A percentile compares a stretch with the other conserved stretches of the same genome.
phyloP scores from a whole-genome alignment of 768 basidiomycete genomes.

The Lyophyllum atratum region DNA sequence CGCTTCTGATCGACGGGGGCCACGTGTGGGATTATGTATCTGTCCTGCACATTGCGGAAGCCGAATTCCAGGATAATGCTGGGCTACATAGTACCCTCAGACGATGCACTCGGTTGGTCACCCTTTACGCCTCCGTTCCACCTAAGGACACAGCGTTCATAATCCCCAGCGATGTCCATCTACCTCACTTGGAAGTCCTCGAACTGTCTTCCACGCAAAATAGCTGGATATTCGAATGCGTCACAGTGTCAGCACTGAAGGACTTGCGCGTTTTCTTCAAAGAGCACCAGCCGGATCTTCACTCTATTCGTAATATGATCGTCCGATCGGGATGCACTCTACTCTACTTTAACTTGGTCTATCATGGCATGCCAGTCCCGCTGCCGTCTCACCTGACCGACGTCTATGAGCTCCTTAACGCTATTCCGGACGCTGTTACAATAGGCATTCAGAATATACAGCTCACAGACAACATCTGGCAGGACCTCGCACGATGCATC shows the following conservation, averaged over 20 bases:
- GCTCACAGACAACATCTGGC: not conserved
- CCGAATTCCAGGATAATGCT: not conserved
- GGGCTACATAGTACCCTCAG: not conserved
- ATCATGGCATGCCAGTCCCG: not conserved
- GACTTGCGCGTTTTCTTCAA: not conserved
- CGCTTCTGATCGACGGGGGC: not conserved
- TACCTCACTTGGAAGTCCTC: not conserved
- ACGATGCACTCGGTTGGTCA: not conserved
- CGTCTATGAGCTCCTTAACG: not conserved
- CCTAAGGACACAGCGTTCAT: not conserved
- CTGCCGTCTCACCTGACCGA: not conserved
- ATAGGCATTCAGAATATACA: not conserved
- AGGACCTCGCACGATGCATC: not conserved
- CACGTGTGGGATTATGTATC: constrained; percentile 7
- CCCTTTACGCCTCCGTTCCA: not conserved
- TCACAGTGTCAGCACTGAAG: not conserved
- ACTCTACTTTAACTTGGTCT: not conserved
- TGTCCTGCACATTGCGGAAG: constrained; percentile 1
- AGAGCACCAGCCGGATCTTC: not conserved
- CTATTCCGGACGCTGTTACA: not conserved
- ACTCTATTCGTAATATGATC: not conserved
- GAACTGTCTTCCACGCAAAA: not conserved
- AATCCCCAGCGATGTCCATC: too few species aligned
- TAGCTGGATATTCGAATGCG: not conserved
- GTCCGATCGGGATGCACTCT: not conserved